Percentiles rank a stretch among this genome's conserved stretches.
Conservation (phyloP, 192 early-diverging fungal genomes). For the Linnemannia zychae region DNA sequence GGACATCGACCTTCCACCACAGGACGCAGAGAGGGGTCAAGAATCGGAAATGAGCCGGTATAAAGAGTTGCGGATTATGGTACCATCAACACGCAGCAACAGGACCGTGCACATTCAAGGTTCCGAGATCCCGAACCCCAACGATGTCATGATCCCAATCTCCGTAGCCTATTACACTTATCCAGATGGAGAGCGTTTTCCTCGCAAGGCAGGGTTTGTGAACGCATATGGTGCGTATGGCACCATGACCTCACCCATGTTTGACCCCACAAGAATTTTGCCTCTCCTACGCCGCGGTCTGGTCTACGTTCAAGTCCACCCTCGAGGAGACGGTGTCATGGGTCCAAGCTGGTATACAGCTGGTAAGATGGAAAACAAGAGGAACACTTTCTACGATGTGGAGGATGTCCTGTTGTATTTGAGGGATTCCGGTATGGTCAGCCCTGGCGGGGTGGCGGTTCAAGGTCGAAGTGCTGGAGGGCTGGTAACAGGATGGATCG, state of each 20-base stretch:
- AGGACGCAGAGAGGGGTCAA: constrained; percentile 11
- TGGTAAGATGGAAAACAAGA: constrained; percentile 29
- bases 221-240: constrained; percentile 46
- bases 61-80: constrained; percentile 41
- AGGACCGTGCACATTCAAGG: neutral
- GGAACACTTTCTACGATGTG: constrained; percentile 48
- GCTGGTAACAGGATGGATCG: constrained; percentile 42
- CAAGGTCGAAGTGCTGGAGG: constrained; percentile 50
- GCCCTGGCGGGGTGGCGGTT: constrained; percentile 16
- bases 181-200: constrained; percentile 22
- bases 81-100: constrained; percentile 27
- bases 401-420: constrained; percentile 40
- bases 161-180: constrained; percentile 25
- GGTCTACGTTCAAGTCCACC: constrained; percentile 29
- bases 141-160: constrained; percentile 26
- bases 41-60: constrained; percentile 32
- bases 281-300: constrained; percentile 41
- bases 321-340: constrained; percentile 42
- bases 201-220: constrained; percentile 28
- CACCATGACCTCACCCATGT: constrained; percentile 19
- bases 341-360: constrained; percentile 35
- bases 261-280: constrained; percentile 13
- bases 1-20: neutral
- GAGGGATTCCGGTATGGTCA: constrained; percentile 33
- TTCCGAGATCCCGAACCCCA: neutral